Conservation (phyloP, 2,329 filamentous ascomycete species). For the Pleoardoris graminearum region DNA sequence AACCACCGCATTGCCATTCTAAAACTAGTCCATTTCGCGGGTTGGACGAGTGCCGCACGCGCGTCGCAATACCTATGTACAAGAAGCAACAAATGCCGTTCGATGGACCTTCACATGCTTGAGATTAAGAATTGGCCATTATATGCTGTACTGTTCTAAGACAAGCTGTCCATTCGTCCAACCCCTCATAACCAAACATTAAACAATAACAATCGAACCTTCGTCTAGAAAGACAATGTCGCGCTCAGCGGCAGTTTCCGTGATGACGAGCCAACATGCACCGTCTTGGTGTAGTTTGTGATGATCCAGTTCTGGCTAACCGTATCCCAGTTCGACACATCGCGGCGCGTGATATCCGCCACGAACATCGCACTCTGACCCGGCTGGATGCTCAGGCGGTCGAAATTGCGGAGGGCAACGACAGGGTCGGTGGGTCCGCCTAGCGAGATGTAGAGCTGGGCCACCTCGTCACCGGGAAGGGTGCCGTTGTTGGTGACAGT, state of each 20-base stretch:
- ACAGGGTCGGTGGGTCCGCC: conserved; percentile 74
- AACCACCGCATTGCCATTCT: background rate
- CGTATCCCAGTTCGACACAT: conserved; percentile 86
- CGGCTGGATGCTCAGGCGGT: conserved; percentile 71
- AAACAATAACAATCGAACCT: conserved; percentile 4
- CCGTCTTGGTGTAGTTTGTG: conserved; percentile 59
- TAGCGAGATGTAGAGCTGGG: conserved; percentile 76
- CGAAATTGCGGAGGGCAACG: conserved; percentile 75
- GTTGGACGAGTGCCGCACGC: background rate
- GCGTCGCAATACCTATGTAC: no score
- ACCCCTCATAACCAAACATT: conserved; percentile 5
- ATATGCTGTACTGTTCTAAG: background rate
- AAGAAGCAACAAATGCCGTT: no score
- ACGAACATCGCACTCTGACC: conserved; percentile 70
- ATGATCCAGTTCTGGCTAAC: conserved; percentile 81
- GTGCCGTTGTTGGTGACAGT: conserved; percentile 73
- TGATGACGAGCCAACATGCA: conserved; percentile 63
- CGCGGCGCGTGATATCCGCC: conserved; percentile 73
- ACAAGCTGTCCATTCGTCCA: background rate
- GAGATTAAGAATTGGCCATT: background rate
- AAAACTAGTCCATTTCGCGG: background rate
- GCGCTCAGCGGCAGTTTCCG: conserved; percentile 58
- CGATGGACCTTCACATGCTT: no score
- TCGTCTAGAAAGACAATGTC: conserved; percentile 27
- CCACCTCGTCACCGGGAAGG: conserved; percentile 68